Conservation (phyloP, 83 land plant genomes). For the Picea abies region DNA sequence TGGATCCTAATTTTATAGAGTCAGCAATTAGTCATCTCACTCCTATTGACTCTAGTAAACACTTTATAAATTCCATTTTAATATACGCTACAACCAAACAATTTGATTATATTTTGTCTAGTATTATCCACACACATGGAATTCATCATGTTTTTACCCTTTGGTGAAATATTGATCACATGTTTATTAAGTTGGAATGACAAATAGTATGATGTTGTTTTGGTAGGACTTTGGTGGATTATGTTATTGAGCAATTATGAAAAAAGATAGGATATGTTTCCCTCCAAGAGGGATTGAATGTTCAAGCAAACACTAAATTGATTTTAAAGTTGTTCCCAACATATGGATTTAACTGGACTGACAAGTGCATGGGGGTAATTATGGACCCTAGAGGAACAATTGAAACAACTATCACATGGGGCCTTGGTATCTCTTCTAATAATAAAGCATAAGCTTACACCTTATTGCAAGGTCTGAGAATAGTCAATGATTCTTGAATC, state of each 20-base stretch:
- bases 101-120: background rate
- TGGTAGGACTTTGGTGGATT: slow-evolving; percentile 69
- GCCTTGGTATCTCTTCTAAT: background rate
- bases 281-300: slow-evolving; percentile 60
- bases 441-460: no score
- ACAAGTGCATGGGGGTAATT: slow-evolving; percentile 41
- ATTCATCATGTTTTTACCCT: background rate
- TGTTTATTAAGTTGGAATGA: background rate
- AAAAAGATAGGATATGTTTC: slow-evolving; percentile 48
- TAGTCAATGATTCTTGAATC: no score
- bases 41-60: slow-evolving; percentile 92
- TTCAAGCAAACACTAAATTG: slow-evolving; percentile 65
- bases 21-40: slow-evolving; percentile 95
- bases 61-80: background rate
- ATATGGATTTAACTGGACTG: slow-evolving; percentile 65
- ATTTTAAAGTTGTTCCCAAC: slow-evolving; percentile 68
- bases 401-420: slow-evolving; percentile 32
- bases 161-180: background rate
- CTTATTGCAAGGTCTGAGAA: no score
- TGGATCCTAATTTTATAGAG: slow-evolving; percentile 97
- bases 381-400: no score
- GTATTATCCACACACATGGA: background rate
- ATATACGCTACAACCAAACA: background rate
- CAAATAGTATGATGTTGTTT: background rate
- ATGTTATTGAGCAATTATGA: slow-evolving; percentile 66